Evolutionary conservation across 495 filamentous ascomycete species (phyloP).

Genomic region (Aspergillus leporis): DNA sequence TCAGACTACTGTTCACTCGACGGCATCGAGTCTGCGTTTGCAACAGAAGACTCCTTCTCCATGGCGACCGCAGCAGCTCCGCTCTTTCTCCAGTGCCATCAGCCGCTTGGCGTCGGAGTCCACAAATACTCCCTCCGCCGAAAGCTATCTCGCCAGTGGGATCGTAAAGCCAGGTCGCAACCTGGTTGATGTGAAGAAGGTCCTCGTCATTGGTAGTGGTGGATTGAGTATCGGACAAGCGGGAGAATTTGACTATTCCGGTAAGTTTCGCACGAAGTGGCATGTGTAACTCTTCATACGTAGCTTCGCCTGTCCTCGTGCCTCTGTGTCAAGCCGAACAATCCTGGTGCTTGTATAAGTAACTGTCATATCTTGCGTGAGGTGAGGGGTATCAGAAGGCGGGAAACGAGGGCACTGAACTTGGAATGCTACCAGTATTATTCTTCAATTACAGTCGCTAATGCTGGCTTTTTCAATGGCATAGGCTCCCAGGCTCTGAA

Average conservation of each 20-base stretch:
- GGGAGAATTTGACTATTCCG: constrained; percentile 98
- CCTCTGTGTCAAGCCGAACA: not conserved
- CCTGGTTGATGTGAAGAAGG: constrained; percentile 92
- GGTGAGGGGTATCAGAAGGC: not conserved
- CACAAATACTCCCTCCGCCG: constrained; percentile 75
- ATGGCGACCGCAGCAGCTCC: constrained; percentile 47
- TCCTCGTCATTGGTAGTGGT: constrained; percentile 91
- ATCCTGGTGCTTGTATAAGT: not conserved
- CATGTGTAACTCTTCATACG: not conserved
- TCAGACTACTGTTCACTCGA: constrained; percentile 35
- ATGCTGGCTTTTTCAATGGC: constrained; percentile 5
- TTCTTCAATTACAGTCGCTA: constrained; percentile 10
- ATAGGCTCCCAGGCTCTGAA: constrained; percentile 86
- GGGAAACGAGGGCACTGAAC: not conserved
- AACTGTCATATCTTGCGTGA: not conserved
- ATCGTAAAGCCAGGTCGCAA: constrained; percentile 70
- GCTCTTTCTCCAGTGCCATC: constrained; percentile 45
- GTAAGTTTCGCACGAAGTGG: constrained; percentile 39
- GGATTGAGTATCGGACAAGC: constrained; percentile 98
- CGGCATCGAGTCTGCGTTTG: constrained; percentile 39
- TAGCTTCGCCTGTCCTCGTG: not conserved
- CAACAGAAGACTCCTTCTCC: constrained; percentile 39
- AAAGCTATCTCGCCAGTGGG: constrained; percentile 86
- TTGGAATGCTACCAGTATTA: no score
- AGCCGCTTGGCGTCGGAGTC: constrained; percentile 39